Base-by-base conservation (phyloP, 371 early-diverging fungal species). In the Funneliformis caledonium region DNA sequence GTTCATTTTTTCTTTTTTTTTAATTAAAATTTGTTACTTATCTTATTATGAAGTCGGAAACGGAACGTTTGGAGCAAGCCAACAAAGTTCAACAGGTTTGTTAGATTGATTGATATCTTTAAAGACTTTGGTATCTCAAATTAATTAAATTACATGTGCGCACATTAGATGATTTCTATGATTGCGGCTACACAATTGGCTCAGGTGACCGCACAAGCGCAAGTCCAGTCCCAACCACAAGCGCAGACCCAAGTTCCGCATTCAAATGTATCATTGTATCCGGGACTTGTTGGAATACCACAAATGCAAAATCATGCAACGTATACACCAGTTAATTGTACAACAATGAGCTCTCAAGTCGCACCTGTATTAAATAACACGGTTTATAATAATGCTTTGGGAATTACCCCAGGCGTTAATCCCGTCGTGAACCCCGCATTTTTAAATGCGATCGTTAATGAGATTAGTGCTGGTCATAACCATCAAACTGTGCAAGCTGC, bases 21-120 rank as follows among this genome's bases (percentile, higher is more conserved):
- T 56, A 56, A 56, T 56, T 14, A 16, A 11, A 42, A 37, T 26
- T 31, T 9, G 19, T 14, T 33, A 14, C 26, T 26, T 37, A 11
- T 11, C 19, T 4, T 48, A n/a, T 78, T 11, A 70, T 22, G 4
- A 42, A 22, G 45, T 69, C 79, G 48, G 72, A 78, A 73, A 22
- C 56, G 48, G 65, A 81, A 33, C 82, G 83, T 11, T 62, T 83
- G 62, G 85, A 84, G 72, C 81, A 84, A 72, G 85, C 83, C 6
- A 83, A 84, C 64, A 83, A 84, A 56, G 85, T 83, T 64, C 85
- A 84, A 47, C 81, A 84, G 84, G 84, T 84, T 81, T 50, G 67
- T n/a, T 2, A 16, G 19, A 56, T 19, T 7, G 56, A 56, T 16
- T 56, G 22, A 47, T 8, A 11, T 47, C 47, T 11, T 37, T 37